These are phyloP conservation scores for Waltiozyma sp. DNA, from an alignment of 1,139 yeast species.

Conservation along the genomic window DNA sequence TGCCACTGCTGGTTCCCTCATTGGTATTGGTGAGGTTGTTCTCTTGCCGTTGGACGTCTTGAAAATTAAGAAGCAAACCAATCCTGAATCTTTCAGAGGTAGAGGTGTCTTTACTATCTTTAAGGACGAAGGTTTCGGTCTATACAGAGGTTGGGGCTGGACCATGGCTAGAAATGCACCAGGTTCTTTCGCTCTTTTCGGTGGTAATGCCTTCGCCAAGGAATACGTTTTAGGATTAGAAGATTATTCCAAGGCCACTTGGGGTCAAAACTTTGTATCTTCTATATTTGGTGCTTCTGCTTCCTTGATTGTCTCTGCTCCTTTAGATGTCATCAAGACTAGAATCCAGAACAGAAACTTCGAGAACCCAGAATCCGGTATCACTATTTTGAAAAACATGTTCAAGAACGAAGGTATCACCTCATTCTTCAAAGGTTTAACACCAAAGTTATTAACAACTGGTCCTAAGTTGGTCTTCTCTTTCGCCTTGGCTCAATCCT, in stretches of 20 bases:
- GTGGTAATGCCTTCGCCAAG: constrained; percentile 98
- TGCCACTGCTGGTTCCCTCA: constrained; percentile 94
- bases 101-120: constrained; percentile 86
- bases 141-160: constrained; percentile 99
- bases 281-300: constrained; percentile 98
- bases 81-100: constrained; percentile 96
- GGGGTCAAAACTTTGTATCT: constrained; percentile 90
- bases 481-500: constrained; percentile 90
- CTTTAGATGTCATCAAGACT: constrained; percentile 95
- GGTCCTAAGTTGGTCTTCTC: constrained; percentile 97
- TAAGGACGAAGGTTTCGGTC: constrained; percentile 82
- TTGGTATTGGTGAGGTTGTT: constrained; percentile 97
- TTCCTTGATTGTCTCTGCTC: constrained; percentile 92
- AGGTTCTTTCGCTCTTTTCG: constrained; percentile 93
- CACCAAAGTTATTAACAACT: constrained; percentile 92
- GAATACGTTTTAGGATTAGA: constrained; percentile 81
- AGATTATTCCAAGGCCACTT: constrained; percentile 86
- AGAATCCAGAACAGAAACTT: constrained; percentile 95
- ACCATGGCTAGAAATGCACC: constrained; percentile 99
- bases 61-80: constrained; percentile 97
- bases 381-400: constrained; percentile 88
- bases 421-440: constrained; percentile 94
- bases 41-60: constrained; percentile 90
- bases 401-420: constrained; percentile 78
- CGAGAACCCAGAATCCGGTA: constrained; percentile 90